Evolutionary conservation across 495 filamentous ascomycete genomes (phyloP).

Genomic region (Aspergillus nanangensis): DNA sequence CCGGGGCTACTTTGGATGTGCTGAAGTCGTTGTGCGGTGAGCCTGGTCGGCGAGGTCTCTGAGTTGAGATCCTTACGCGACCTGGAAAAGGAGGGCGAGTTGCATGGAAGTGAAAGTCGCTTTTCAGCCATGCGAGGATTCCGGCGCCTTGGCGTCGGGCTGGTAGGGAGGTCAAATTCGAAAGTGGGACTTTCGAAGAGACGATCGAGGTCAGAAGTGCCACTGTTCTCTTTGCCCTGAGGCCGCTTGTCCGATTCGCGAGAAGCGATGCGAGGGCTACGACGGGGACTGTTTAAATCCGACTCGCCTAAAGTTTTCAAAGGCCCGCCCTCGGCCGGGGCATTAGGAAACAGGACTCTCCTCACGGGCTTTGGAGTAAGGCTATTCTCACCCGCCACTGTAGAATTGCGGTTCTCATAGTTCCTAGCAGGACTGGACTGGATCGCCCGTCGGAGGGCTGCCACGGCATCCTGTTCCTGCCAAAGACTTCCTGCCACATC

Average conservation of each 20-base stretch:
- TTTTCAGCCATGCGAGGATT: conserved; percentile 40
- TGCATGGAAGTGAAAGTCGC: conserved; percentile 35
- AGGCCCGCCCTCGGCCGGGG: conserved; percentile 49
- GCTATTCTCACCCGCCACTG: conserved; percentile 50
- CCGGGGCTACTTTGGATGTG: conserved; percentile 25
- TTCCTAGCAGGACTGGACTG: conserved; percentile 69
- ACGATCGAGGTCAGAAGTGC: conserved; percentile 45
- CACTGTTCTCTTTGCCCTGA: conserved; percentile 47
- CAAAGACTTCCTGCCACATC: conserved; percentile 28
- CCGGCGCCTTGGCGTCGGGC: conserved; percentile 54
- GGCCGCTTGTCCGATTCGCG: conserved; percentile 27
- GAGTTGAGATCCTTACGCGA: conserved; percentile 20
- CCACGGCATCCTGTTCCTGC: conserved; percentile 51
- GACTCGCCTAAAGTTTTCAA: conserved; percentile 57
- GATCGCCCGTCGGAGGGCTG: conserved; percentile 58
- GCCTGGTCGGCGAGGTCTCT: conserved; percentile 25
- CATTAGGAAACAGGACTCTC: conserved; percentile 70
- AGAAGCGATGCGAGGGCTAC: conserved; percentile 36
- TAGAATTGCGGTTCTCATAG: conserved; percentile 58
- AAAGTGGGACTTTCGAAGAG: conserved; percentile 53
- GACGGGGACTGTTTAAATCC: conserved; percentile 51
- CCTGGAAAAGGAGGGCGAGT: conserved; percentile 30
- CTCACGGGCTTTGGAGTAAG: conserved; percentile 63
- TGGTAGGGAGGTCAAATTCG: conserved; percentile 50
- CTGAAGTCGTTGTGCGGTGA: conserved; percentile 35